Percentiles rank a stretch among this genome's conserved stretches.
These are phyloP conservation scores for Fusarium albosuccineum DNA, from an alignment of 2,329 filamentous ascomycete genomes.

Conservation along the genomic window DNA sequence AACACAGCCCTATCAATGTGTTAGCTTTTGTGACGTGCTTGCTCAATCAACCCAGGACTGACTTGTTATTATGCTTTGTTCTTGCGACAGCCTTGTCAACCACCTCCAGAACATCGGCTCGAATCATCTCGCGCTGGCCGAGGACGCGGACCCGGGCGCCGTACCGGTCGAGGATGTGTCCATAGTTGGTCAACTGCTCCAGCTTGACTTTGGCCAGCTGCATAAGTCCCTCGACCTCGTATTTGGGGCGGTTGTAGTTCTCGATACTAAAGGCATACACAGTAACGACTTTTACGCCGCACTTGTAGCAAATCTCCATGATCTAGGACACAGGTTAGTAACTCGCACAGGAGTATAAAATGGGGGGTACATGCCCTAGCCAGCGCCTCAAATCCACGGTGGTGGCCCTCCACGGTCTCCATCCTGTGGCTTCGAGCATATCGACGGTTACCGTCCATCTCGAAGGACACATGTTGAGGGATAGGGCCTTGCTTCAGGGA, in stretches of 20 bases:
- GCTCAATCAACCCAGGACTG: slow-evolving; percentile 39
- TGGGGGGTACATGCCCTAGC: slow-evolving; percentile 77
- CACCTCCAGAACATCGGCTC: slow-evolving; percentile 87
- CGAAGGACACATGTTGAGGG: slow-evolving; percentile 96
- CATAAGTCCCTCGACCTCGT: slow-evolving; percentile 97
- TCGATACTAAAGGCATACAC: slow-evolving; percentile 99
- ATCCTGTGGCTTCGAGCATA: slow-evolving; percentile 93
- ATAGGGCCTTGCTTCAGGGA: slow-evolving; percentile 91
- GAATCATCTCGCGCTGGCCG: slow-evolving; percentile 85
- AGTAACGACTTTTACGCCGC: slow-evolving; percentile 94
- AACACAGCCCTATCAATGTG: slow-evolving; percentile 65
- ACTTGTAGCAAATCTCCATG: slow-evolving; percentile 98
- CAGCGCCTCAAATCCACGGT: slow-evolving; percentile 93
- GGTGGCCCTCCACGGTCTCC: slow-evolving; percentile 96
- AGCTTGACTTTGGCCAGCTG: slow-evolving; percentile 97
- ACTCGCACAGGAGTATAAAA: slow-evolving; percentile 16
- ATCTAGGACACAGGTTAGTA: slow-evolving; percentile 66
- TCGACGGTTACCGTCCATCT: slow-evolving; percentile 98
- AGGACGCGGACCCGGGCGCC: slow-evolving; percentile 88
- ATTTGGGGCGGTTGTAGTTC: slow-evolving; percentile 97
- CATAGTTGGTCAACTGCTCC: slow-evolving; percentile 90
- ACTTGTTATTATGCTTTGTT: slow-evolving; percentile 89
- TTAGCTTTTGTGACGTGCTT: slow-evolving; percentile 20
- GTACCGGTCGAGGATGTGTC: slow-evolving; percentile 92
- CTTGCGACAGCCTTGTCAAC: slow-evolving; percentile 88